A percentile compares a stretch with the other conserved stretches of the same genome.
phyloP scores from a whole-genome alignment of 1,284 basidiomycete species.

The Rhodotorula sp. region DNA sequence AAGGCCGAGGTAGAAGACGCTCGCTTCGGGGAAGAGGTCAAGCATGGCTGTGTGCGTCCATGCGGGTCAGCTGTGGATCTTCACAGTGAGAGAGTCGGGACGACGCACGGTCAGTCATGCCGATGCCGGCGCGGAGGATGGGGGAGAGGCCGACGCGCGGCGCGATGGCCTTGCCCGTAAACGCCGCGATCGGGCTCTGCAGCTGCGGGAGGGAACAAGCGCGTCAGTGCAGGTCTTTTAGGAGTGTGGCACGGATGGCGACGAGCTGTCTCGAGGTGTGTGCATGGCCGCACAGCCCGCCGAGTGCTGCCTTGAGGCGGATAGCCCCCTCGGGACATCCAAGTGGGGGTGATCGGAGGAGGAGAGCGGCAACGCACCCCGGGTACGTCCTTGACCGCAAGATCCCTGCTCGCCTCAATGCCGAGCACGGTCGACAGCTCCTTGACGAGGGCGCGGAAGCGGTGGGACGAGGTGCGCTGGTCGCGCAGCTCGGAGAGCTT shows the following conservation, averaged over 20 bases:
- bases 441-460: slow-evolving; percentile 76
- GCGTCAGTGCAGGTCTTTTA: neutral
- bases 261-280: too few species aligned
- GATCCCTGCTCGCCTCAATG: slow-evolving; percentile 68
- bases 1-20: slow-evolving; percentile 86
- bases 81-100: neutral
- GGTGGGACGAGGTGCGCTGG: slow-evolving; percentile 64
- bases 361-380: slow-evolving; percentile 58
- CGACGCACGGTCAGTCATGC: slow-evolving; percentile 77
- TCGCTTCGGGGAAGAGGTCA: slow-evolving; percentile 78
- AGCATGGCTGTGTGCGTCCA: slow-evolving; percentile 57
- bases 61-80: too few species aligned
- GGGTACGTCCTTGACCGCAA: slow-evolving; percentile 63
- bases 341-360: neutral
- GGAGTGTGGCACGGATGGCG: too few species aligned
- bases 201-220: slow-evolving; percentile 15
- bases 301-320: too few species aligned
- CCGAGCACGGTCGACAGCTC: slow-evolving; percentile 72
- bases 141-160: slow-evolving; percentile 80
- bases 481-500: slow-evolving; percentile 71
- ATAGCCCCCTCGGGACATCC: neutral
- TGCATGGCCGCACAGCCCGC: too few species aligned
- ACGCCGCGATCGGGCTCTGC: slow-evolving; percentile 51
- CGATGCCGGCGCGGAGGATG: slow-evolving; percentile 86
- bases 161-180: slow-evolving; percentile 53